Evolutionary conservation across 2,329 filamentous ascomycete species (phyloP).

Genomic region (Cordyceps tenuipes): DNA sequence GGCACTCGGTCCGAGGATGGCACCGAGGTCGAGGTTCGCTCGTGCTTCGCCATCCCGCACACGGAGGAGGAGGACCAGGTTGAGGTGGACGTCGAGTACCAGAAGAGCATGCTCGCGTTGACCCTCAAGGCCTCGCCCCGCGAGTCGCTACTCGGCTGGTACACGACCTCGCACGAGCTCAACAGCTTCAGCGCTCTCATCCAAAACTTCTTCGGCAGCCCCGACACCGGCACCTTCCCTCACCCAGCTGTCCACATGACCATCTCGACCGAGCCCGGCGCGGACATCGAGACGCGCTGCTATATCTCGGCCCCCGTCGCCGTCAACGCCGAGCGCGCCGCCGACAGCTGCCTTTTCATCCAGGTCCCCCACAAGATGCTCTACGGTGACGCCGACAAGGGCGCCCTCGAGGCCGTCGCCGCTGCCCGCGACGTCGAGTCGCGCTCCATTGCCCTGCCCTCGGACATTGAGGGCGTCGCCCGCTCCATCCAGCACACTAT

Average conservation of each 20-base stretch:
- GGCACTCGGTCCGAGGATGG: constrained; percentile 93
- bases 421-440: constrained; percentile 72
- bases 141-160: constrained; percentile 95
- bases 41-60: constrained; percentile 95
- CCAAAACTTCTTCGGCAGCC: constrained; percentile 98
- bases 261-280: constrained; percentile 79
- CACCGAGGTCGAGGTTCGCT: constrained; percentile 90
- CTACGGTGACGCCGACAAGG: constrained; percentile 65
- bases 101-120: constrained; percentile 96
- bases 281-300: constrained; percentile 81
- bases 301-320: constrained; percentile 96
- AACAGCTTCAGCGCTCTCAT: constrained; percentile 96
- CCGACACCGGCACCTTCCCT: constrained; percentile 93
- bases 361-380: constrained; percentile 92
- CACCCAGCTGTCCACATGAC: constrained; percentile 97
- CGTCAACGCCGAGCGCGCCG: constrained; percentile 87
- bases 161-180: constrained; percentile 91
- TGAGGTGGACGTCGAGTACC: constrained; percentile 99
- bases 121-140: constrained; percentile 90
- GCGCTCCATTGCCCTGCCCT: constrained; percentile 63
- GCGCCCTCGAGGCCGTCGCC: constrained; percentile 71
- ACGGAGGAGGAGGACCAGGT: constrained; percentile 98
- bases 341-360: constrained; percentile 95
- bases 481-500: constrained; percentile 80
- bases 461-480: constrained; percentile 85